Conservation (phyloP, 805 yeast species). For the Hemisphaericaspora nanyangensis region DNA sequence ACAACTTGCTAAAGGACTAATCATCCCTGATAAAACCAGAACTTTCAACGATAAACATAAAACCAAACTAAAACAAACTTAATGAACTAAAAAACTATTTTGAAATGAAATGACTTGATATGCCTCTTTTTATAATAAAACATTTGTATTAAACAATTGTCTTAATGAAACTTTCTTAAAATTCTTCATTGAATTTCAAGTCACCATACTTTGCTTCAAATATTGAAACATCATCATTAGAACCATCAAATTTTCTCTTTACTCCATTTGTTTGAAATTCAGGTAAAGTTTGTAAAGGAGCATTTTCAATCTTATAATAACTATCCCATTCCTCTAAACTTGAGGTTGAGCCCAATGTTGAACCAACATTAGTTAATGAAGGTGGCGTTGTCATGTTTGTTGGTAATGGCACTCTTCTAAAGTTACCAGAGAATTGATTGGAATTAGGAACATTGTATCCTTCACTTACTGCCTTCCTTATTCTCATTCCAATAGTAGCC, state of each 20-base stretch:
- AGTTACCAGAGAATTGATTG: constrained; percentile 4
- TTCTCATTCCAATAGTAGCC: constrained; percentile 65
- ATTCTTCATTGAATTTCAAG: constrained; percentile 46
- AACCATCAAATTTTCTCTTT: constrained; percentile 28
- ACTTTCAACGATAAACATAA: no score
- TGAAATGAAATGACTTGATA: no score
- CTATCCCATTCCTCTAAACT: constrained; percentile 42
- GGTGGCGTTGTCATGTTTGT: constrained; percentile 42
- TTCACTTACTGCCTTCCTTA: constrained; percentile 61
- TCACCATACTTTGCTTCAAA: constrained; percentile 39
- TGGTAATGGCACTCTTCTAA: constrained; percentile 39
- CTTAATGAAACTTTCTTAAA: no score
- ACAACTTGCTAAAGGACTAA: no score
- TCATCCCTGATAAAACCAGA: no score
- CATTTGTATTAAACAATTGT: no score
- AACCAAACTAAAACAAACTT: background rate
- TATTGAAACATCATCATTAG: constrained; percentile 6
- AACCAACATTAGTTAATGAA: constrained; percentile 35
- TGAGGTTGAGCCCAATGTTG: constrained; percentile 40
- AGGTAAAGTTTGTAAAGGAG: constrained; percentile 14
- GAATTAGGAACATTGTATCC: constrained; percentile 43
- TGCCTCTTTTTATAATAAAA: no score
- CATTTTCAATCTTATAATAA: constrained; percentile 8
- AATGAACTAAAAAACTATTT: no score
- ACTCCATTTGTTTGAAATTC: constrained; percentile 7